Evolutionary conservation across 768 basidiomycete species (phyloP), one percentile per base, ranked within the genome.

Genomic region (Tylopilus felleus): DNA sequence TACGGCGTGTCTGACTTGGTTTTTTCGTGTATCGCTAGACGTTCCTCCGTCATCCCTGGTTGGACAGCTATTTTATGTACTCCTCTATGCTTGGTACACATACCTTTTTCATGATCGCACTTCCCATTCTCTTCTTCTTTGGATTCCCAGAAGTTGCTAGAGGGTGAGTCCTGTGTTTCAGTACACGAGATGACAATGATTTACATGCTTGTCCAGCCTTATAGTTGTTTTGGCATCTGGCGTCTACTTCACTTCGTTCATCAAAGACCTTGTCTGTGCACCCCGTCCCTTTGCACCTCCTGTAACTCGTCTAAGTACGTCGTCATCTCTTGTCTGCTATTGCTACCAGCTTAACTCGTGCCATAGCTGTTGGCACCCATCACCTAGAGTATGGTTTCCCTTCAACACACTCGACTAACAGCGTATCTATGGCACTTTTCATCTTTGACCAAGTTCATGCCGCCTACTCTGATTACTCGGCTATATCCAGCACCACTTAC

Each of bases 351-450:
- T n/a, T 33, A 39, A 56, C 33, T 29, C 8, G 35, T 55, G 29
- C 13, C 31, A 35, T 59, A 91, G 88, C 85, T 5, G 85, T 92
- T 48, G 86, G 89, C 14, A 80, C 75, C 1, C 89, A 91, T 63
- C 90, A 93, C 60, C 78, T 91, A 3, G 93, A 96, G 73, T 96
- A 96, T 61, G 96, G 96, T 22, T 96, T 98, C 65, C 95, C 94
- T 0, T 96, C 93, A 0, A 97, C 95, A 0, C 96, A 99, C 64
- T 90, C 92, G 2, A 92, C 94, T 8, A 96, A 97, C 69, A 82
- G 85, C 50, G 80, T 93, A 48, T 95, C 92, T 25, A 89, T 97
- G 63, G 93, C 93, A 0, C 79, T 98, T 4, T 91, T 90, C 71
- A 76, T 91, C 56, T 86, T 80, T 57, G 71, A 80, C 4, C 76